Evolutionary conservation across 441 rosid genomes (phyloP).

Genomic region (Populus hybrid): DNA sequence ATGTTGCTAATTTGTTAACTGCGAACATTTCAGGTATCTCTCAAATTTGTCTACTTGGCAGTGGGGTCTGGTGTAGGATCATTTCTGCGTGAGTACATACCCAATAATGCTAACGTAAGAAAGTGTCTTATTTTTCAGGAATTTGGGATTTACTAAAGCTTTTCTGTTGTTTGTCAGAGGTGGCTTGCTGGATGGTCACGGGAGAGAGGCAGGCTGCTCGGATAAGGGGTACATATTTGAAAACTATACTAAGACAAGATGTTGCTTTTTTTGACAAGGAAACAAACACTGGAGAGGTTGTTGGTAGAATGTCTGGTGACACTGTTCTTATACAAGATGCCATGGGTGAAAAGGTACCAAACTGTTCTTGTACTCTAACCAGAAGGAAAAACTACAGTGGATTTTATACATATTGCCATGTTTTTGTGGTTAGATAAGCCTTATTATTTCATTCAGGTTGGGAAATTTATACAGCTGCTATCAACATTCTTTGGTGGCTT

Average conservation of each 20-base stretch:
- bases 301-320: slow-evolving; percentile 88
- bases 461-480: slow-evolving; percentile 53
- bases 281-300: slow-evolving; percentile 70
- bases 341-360: slow-evolving; percentile 76
- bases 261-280: slow-evolving; percentile 66
- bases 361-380: not conserved
- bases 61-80: too few relatives aligned
- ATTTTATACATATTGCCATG: not conserved
- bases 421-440: not conserved
- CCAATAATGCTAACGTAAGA: too few relatives aligned
- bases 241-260: slow-evolving; percentile 75
- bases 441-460: slow-evolving; percentile 44
- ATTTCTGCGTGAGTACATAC: too few relatives aligned
- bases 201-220: slow-evolving; percentile 77
- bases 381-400: not conserved
- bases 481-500: slow-evolving; percentile 73
- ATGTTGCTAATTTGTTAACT: too few relatives aligned
- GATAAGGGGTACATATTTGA: slow-evolving; percentile 57
- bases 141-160: too few relatives aligned
- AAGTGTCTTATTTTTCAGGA: too few relatives aligned
- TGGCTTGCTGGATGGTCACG: slow-evolving; percentile 36
- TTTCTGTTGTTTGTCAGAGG: too few relatives aligned
- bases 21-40: too few relatives aligned
- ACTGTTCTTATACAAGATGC: slow-evolving; percentile 77
- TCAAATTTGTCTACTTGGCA: too few relatives aligned